phyloP scores from a whole-genome alignment of 768 basidiomycete genomes.

The Leccinum subgranulosum region DNA sequence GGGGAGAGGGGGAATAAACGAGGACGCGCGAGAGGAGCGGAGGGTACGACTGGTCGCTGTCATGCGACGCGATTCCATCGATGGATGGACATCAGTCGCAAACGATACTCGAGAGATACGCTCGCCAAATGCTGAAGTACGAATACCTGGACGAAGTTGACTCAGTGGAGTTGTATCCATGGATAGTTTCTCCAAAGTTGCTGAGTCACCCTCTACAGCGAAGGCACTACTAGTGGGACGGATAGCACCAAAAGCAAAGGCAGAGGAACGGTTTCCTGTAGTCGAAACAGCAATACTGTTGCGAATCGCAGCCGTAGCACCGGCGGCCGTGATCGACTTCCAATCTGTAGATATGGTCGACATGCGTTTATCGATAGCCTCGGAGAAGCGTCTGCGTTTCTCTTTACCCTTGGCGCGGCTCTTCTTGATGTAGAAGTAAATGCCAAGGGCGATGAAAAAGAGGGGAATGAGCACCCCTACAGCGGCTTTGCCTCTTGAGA shows the following conservation, averaged over 20 bases:
- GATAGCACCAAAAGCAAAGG: conserved; percentile 58
- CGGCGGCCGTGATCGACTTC: conserved; percentile 67
- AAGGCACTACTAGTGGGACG: conserved; percentile 45
- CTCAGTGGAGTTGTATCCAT: conserved; percentile 38
- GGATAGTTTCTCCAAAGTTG: conserved; percentile 35
- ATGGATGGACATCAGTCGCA: conserved; percentile 55
- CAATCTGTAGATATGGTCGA: conserved; percentile 76
- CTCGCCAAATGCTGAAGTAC: conserved; percentile 47
- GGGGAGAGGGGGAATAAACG: conserved; percentile 38
- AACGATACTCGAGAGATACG: conserved; percentile 66
- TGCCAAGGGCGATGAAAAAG: conserved; percentile 47
- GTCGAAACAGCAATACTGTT: conserved; percentile 53
- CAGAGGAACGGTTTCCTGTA: conserved; percentile 38
- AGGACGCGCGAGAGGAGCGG: conserved; percentile 41
- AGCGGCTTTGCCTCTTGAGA: conserved; percentile 57
- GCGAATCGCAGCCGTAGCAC: conserved; percentile 72
- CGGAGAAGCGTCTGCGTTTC: conserved; percentile 58
- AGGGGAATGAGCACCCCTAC: conserved; percentile 63
- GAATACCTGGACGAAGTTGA: conserved; percentile 53
- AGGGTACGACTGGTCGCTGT: conserved; percentile 40
- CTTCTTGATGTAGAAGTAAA: conserved; percentile 50
- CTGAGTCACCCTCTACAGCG: conserved; percentile 41
- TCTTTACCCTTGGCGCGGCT: conserved; percentile 48
- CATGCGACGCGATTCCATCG: conserved; percentile 42
- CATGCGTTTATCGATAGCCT: conserved; percentile 79